Evolutionary conservation across 768 basidiomycete genomes (phyloP), one percentile per base, ranked within the genome.

Genomic region (Lentinula aciculospora): DNA sequence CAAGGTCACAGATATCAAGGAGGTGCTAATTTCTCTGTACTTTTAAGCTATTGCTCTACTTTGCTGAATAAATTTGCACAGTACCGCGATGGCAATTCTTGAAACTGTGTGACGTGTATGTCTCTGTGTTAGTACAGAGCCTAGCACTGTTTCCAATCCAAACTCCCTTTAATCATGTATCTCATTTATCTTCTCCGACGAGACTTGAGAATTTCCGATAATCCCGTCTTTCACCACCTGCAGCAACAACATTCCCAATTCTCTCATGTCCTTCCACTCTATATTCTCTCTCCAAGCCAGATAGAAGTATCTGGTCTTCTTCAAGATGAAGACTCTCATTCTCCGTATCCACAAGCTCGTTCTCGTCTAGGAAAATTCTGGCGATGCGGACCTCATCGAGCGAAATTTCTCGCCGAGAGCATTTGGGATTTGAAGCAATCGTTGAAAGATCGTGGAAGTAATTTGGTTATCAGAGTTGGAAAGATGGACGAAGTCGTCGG

Each of bases 211-310:
- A 13, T 53, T 3, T 44, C 58, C 3, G 56, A 63, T 28, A 61
- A 63, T 29, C 61, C 61, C 37, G 39, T 62, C 12, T 59, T 62
- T 29, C 61, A 60, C 27, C 48, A 48, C 8, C 31, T 59, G 21
- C 29, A 39, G 21, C 29, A 39, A 6, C 15, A 42, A 27, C 32
- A 42, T 12, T 7, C 53, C 27, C 15, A 49, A 28, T 61, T 71
- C 59, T 49, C 29, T 19, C 60, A 64, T 25, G 56, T 71, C 60
- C 63, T 78, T 3, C 76, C 76, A 1, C 49, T 76, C 45, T 75
- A 69, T 62, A 72, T 76, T 21, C 72, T 75, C 42, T 71, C 76
- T 55, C 70, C 73, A 32, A 67, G 72, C 7, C 67, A 69, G 50
- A 57, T 76, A 46, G 74, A 75, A 58, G 61, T 74, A 3, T 64